These are phyloP conservation scores for Hirsutella minnesotensis DNA, from an alignment of 2,329 filamentous ascomycete genomes.

Conservation along the genomic window DNA sequence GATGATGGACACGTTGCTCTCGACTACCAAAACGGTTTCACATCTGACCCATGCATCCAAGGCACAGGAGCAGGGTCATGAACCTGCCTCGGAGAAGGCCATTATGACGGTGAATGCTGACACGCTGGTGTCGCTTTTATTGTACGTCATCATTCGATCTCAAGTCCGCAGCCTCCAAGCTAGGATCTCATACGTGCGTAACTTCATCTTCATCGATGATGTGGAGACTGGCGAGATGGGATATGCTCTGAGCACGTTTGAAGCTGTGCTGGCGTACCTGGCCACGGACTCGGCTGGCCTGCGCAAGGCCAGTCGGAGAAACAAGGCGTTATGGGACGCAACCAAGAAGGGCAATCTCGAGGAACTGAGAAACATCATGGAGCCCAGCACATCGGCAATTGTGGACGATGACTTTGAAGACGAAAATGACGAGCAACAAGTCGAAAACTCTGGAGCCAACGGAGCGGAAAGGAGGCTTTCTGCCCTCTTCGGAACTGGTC, in stretches of 20 bases:
- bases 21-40: constrained; percentile 75
- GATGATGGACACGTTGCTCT: constrained; percentile 72
- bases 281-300: constrained; percentile 70
- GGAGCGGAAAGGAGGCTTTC: background rate
- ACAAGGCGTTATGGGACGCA: constrained; percentile 80
- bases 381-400: constrained; percentile 47
- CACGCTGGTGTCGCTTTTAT: constrained; percentile 77
- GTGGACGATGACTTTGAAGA: constrained; percentile 32
- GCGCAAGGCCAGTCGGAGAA: constrained; percentile 73
- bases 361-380: constrained; percentile 67
- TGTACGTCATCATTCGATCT: constrained; percentile 86
- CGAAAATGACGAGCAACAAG: constrained; percentile 17
- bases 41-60: constrained; percentile 44
- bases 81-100: constrained; percentile 36
- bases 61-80: constrained; percentile 21
- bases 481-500: constrained; percentile 29
- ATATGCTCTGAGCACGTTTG: constrained; percentile 90
- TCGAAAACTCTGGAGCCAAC: constrained; percentile 32
- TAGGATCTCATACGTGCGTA: constrained; percentile 83
- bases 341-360: constrained; percentile 64
- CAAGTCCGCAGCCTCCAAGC: constrained; percentile 82
- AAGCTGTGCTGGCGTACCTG: constrained; percentile 85
- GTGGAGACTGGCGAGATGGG: constrained; percentile 94
- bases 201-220: constrained; percentile 96
- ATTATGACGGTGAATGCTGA: constrained; percentile 66